Percentiles rank a stretch among this genome's conserved stretches.
These are phyloP conservation scores for Pythium sukuiense DNA, from an alignment of 352 stramenopile genomes.

Conservation along the genomic window DNA sequence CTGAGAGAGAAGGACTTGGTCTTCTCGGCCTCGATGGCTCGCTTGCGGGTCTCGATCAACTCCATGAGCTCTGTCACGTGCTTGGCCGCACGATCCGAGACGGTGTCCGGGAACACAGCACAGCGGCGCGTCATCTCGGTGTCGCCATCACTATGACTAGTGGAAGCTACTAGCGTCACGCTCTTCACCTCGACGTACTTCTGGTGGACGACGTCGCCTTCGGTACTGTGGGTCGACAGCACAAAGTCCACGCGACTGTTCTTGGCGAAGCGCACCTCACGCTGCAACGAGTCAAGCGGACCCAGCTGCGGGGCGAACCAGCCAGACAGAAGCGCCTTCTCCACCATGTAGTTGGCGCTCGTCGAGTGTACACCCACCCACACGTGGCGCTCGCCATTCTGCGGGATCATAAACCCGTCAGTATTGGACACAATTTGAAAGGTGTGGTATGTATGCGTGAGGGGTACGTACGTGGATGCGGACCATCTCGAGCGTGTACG, in stretches of 20 bases:
- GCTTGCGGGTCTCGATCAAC: constrained; percentile 33
- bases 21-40: constrained; percentile 24
- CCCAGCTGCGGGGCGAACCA: constrained; percentile 64
- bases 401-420: background rate
- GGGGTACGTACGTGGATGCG: constrained; percentile 61
- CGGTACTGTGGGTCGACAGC: constrained; percentile 38
- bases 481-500: constrained; percentile 85
- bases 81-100: constrained; percentile 73
- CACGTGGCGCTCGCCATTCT: constrained; percentile 68
- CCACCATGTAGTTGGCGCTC: constrained; percentile 79
- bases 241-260: constrained; percentile 87
- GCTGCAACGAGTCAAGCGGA: constrained; percentile 48
- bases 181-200: constrained; percentile 88
- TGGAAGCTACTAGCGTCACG: constrained; percentile 51
- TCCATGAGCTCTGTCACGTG: constrained; percentile 76
- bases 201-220: constrained; percentile 38
- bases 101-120: constrained; percentile 79
- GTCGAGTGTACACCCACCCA: constrained; percentile 83
- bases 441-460: too few species aligned
- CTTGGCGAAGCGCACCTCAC: constrained; percentile 79
- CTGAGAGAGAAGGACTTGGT: constrained; percentile 28
- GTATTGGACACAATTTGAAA: too few species aligned
- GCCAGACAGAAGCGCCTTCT: constrained; percentile 53
- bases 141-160: constrained; percentile 7
- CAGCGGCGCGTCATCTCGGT: constrained; percentile 26